Conservation (phyloP, 768 basidiomycete species). For the Collybia nuda region DNA sequence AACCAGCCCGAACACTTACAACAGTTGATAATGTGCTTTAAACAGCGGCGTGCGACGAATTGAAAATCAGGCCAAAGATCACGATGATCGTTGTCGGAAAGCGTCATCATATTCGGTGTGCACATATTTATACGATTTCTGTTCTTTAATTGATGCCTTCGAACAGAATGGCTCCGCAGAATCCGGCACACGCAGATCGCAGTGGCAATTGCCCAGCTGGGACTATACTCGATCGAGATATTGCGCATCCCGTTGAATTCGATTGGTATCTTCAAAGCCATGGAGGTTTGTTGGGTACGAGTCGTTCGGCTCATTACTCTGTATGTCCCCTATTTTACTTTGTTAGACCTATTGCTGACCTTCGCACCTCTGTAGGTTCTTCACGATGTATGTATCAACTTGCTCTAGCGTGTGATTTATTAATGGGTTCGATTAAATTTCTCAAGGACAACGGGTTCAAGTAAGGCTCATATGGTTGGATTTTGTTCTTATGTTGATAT, state of each 20-base stretch:
- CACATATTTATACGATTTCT: neutral
- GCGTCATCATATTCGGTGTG: slow-evolving; percentile 59
- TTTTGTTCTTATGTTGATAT: slow-evolving; percentile 2
- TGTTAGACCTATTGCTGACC: neutral
- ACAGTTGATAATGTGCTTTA: neutral
- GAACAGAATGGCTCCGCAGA: slow-evolving; percentile 31
- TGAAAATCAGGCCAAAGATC: slow-evolving; percentile 62
- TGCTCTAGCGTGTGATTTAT: neutral
- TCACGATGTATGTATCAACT: slow-evolving; percentile 34
- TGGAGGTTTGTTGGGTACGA: slow-evolving; percentile 76
- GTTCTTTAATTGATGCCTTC: neutral
- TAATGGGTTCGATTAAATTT: neutral
- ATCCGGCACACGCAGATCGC: slow-evolving; percentile 47
- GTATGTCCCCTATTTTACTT: slow-evolving; percentile 26
- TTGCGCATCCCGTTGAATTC: slow-evolving; percentile 69
- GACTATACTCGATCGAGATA: slow-evolving; percentile 71
- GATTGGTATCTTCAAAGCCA: slow-evolving; percentile 83
- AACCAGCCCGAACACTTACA: neutral
- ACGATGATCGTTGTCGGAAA: slow-evolving; percentile 83
- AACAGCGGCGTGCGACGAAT: slow-evolving; percentile 60
- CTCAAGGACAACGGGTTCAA: slow-evolving; percentile 57
- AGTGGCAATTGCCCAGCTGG: slow-evolving; percentile 78
- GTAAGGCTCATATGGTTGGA: slow-evolving; percentile 41
- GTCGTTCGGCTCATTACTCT: slow-evolving; percentile 47
- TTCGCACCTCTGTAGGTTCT: slow-evolving; percentile 28